A percentile compares a stretch with the other conserved stretches of the same genome.
Conservation (phyloP, 768 basidiomycete genomes). For the Rossbeevera mucosa region DNA sequence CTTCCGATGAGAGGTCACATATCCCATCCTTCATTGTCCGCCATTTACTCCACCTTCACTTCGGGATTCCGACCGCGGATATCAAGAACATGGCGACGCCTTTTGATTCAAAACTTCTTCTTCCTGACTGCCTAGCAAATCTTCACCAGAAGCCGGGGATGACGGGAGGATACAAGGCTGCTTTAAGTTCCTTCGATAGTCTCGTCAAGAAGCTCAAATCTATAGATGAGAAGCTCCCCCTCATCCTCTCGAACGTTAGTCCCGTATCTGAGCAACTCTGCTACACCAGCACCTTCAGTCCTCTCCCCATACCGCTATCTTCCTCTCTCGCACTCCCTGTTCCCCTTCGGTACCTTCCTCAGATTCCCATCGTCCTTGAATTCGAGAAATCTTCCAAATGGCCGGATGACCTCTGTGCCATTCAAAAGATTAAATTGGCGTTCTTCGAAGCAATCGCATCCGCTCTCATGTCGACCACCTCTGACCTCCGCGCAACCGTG, state of each 20-base stretch:
- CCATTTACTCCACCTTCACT: conserved; percentile 74
- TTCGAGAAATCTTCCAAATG: conserved; percentile 91
- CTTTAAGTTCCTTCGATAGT: conserved; percentile 72
- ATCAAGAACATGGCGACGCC: conserved; percentile 54
- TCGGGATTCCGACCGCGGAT: conserved; percentile 53
- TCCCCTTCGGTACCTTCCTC: conserved; percentile 61
- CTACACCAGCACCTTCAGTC: conserved; percentile 80
- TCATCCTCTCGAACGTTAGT: conserved; percentile 71
- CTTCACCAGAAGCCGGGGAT: conserved; percentile 34
- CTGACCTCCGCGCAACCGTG: conserved; percentile 53
- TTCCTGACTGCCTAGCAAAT: conserved; percentile 51
- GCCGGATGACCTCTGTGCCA: conserved; percentile 91
- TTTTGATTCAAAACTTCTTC: conserved; percentile 55
- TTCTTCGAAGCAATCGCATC: conserved; percentile 80
- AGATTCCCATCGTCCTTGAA: conserved; percentile 74
- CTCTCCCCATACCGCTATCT: conserved; percentile 61
- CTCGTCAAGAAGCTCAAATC: conserved; percentile 73
- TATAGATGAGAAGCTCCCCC: conserved; percentile 66
- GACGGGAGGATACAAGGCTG: conserved; percentile 62
- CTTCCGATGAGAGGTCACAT: conserved; percentile 71
- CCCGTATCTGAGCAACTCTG: conserved; percentile 71
- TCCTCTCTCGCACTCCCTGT: conserved; percentile 48
- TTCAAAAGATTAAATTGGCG: conserved; percentile 92
- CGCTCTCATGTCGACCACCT: conserved; percentile 49
- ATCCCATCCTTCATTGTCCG: conserved; percentile 72